These are phyloP conservation scores for Mycena citricolor DNA, from an alignment of 1,284 basidiomycete genomes.

Conservation along the genomic window DNA sequence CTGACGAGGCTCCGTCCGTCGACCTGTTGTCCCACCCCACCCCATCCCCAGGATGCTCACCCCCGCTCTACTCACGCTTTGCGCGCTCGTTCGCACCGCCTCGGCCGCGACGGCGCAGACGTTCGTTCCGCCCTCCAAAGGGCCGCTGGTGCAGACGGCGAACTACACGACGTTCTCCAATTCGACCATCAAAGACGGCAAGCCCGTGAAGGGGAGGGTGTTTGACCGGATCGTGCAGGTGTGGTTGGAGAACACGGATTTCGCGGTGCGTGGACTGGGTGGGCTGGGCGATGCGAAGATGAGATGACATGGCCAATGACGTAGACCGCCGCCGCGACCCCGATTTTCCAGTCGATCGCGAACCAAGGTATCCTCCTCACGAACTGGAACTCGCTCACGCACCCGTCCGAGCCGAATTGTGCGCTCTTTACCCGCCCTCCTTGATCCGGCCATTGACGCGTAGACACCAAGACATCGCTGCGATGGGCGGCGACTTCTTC, in stretches of 20 bases:
- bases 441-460: neutral
- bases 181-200: conserved; percentile 4
- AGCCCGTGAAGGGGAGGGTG: conserved; percentile 21
- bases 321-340: conserved; percentile 28
- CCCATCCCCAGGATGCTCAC: no score
- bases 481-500: conserved; percentile 58
- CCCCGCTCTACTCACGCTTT: no score
- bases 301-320: neutral
- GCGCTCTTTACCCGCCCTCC: conserved; percentile 10
- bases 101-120: conserved; percentile 7
- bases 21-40: no score
- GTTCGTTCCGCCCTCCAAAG: conserved; percentile 1
- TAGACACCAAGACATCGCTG: conserved; percentile 34
- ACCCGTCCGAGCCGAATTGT: conserved; percentile 65
- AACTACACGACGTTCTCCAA: conserved; percentile 17
- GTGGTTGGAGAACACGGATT: conserved; percentile 65
- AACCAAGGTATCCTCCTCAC: conserved; percentile 53
- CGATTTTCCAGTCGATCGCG: conserved; percentile 49
- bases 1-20: no score
- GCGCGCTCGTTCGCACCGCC: conserved; percentile 1
- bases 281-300: no score
- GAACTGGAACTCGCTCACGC: conserved; percentile 58
- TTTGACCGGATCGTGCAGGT: conserved; percentile 56
- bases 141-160: conserved; percentile 6
- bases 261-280: conserved; percentile 14